phyloP scores from a whole-genome alignment of 1,284 basidiomycete genomes.

The Microbotryum lychnidis-dioicae region DNA sequence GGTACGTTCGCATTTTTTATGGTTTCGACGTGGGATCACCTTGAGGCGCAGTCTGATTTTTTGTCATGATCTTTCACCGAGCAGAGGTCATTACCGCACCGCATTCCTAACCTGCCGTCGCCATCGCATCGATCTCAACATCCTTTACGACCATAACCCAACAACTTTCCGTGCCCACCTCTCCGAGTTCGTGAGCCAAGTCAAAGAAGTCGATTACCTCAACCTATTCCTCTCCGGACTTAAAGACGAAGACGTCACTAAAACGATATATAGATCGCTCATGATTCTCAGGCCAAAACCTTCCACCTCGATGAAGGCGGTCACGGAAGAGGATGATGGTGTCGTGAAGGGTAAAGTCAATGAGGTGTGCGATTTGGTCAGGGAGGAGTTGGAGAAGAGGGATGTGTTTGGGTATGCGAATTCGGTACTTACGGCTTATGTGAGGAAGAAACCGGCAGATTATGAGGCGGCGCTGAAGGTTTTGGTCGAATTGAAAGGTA shows the following conservation, averaged over 20 bases:
- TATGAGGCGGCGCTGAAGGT: conserved; percentile 75
- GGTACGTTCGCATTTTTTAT: conserved; percentile 47
- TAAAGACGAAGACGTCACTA: conserved; percentile 49
- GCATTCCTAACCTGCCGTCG: conserved; percentile 87
- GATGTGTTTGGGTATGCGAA: conserved; percentile 77
- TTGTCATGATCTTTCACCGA: neutral
- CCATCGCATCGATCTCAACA: conserved; percentile 84
- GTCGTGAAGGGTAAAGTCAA: conserved; percentile 49
- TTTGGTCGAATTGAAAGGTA: conserved; percentile 66
- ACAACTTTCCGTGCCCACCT: conserved; percentile 59
- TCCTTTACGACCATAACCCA: conserved; percentile 72
- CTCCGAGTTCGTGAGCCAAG: conserved; percentile 66
- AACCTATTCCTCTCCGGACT: conserved; percentile 84
- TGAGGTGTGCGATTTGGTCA: conserved; percentile 69
- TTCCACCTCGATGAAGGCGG: too few species aligned
- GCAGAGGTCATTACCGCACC: conserved; percentile 55
- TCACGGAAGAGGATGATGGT: too few species aligned
- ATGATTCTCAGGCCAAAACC: neutral
- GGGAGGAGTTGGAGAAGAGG: conserved; percentile 59
- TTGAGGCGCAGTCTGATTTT: neutral
- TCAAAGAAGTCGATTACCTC: conserved; percentile 82
- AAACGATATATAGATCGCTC: conserved; percentile 37
- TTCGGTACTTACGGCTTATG: conserved; percentile 82
- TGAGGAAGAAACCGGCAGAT: conserved; percentile 84
- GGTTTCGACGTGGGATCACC: neutral